Evolutionary conservation across 2,329 filamentous ascomycete genomes (phyloP), one percentile per base, ranked within the genome.

Genomic region (Lasiodiplodia sp.): DNA sequence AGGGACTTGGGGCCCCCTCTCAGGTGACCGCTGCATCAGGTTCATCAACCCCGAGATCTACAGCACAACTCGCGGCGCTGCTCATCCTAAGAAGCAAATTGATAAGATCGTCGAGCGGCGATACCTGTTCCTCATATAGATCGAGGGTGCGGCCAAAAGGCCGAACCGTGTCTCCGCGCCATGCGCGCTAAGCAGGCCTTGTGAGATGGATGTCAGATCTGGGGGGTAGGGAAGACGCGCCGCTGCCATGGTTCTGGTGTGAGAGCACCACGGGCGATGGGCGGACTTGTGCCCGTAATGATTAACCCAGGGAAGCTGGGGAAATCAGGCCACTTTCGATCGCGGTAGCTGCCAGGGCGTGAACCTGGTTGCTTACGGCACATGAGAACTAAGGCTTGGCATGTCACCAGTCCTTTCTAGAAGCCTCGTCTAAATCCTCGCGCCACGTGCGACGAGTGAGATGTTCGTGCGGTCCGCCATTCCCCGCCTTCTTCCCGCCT

Each of bases 281-380:
- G 40, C 58, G 58, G 58, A 63, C 58, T 47, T 63, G 40, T 63
- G 25, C 14, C 58, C 58, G 58, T 28, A 25, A 37, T 37, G 34
- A 44, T 37, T 7, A 34, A 34, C 31, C 31, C 44, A 18, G 18
- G 44, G 40, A 28, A 37, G 21, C 44, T 28, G 44, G 58, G 28
- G 49, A 63, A 49, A 37, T 37, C 58, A 63, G 25, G 8, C 25
- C 57, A 62, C 40, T n/a, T 38, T 25, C 34, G 34, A 21, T 38
- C 34, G 34, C 31, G 2, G 52, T 34, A 34, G 6, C 31, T 34
- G n/a, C n/a, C 49, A 12, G 49, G 18, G 49, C 31, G 31, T 34
- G 31, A 34, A 34, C 31, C 31, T 34, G 31, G 31, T 34, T 47
- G 40, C 40, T 47, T 47, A 47, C 40, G 40, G n/a, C 40, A 47